Evolutionary conservation across 1,139 yeast genomes (phyloP).

Genomic region (Nematodospora anomalae): DNA sequence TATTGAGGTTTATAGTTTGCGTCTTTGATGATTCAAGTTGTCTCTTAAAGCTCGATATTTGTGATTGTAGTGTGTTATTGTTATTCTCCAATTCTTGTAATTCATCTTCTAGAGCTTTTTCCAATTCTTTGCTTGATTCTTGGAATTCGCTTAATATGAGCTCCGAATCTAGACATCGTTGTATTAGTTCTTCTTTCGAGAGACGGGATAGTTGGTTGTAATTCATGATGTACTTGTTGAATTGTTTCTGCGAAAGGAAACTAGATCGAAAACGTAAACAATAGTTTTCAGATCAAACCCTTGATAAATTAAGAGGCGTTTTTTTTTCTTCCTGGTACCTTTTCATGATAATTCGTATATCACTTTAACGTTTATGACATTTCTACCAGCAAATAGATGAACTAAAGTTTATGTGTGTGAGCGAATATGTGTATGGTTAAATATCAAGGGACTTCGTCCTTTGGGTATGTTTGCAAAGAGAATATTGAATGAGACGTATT

Average conservation of each 20-base stretch:
- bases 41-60: slow-evolving; percentile 7
- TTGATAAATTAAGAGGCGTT: no score
- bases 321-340: background rate
- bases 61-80: slow-evolving; percentile 21
- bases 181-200: slow-evolving; percentile 28
- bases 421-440: no score
- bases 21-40: slow-evolving; percentile 15
- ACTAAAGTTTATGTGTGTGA: no score
- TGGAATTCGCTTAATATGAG: slow-evolving; percentile 41
- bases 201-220: slow-evolving; percentile 11
- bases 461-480: no score
- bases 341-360: no score
- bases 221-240: slow-evolving; percentile 7
- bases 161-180: slow-evolving; percentile 37
- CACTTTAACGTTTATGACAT: no score
- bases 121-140: slow-evolving; percentile 45
- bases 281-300: no score
- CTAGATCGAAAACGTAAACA: no score
- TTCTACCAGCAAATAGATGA: no score
- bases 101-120: slow-evolving; percentile 46
- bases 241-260: background rate
- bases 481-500: no score
- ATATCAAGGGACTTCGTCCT: no score
- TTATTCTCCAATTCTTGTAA: slow-evolving; percentile 33
- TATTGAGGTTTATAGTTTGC: slow-evolving; percentile 17